Evolutionary conservation across 1,284 basidiomycete genomes (phyloP), one percentile per base, ranked within the genome.

Genomic region (Coriolopsis trogii): DNA sequence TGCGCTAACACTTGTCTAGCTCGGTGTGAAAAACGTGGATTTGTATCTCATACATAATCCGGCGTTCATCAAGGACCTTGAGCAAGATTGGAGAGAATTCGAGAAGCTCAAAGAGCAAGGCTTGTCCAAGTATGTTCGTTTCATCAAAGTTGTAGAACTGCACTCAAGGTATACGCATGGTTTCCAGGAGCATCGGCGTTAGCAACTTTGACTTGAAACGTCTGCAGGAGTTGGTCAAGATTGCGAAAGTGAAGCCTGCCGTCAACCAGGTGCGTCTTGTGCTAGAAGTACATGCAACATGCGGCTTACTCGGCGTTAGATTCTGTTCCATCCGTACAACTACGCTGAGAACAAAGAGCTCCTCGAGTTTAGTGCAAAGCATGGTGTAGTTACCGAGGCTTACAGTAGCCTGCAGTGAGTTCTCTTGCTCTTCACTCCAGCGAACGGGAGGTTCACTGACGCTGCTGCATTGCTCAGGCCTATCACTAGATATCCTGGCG

Each of bases 21-120:
- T 90, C 18, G 85, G 82, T 0, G 62, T 91, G 7, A 70, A 76
- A 3, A 84, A 85, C 54, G 77, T 92, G 9, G 89, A 91, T 65
- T 68, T 91, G 33, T 91, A 89, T 68, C 78, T 88, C 42, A 80
- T 87, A 40, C 87, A 90, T 61, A 65, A 70, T 45, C 84, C 85
- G 1, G 16, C 2, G 1, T 5, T 26, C 4, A 16, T 49, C 5
- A 47, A 41, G 1, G 78, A 85, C 52, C 79, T 88, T 21, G 76
- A 76, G 0, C 78, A 77, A 8, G 73, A 73, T 7, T 91, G 88
- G 89, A 70, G 69, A 24, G 70, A 82, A 59, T 78, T 90, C 64
- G 85, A 87, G 66, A 71, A 72, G 24, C 60, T 85, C 49, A 75
- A 81, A 59, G 75, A 79, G 44, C 70, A 78, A 8, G 86, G 85